Evolutionary conservation across 2,329 filamentous ascomycete species (phyloP), one percentile per base, ranked within the genome.

Genomic region (Amylocarpus encephaloides): DNA sequence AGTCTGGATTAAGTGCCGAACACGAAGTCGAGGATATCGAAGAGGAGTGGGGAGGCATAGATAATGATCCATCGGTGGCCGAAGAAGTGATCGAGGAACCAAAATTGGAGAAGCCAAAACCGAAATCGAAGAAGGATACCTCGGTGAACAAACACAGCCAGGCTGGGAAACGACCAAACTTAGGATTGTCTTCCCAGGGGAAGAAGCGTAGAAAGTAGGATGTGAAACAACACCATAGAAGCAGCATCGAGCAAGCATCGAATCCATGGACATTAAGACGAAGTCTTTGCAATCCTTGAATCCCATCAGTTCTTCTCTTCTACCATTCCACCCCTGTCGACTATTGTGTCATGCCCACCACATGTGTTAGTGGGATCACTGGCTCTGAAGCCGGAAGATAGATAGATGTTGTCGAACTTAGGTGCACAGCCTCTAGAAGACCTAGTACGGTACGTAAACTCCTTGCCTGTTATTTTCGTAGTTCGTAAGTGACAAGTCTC

Each of bases 181-280:
- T 56, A 22, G 48, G 36, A 12, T 32, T 41, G 19, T 47, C 36
- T 32, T 49, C 53, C 43, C 52, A 53, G 43, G 51, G 55, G 36
- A 59, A 56, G 45, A 53, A 54, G 39, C 53, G 50, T 38, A 46
- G 44, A 19, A 49, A 51, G 43, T 47, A 26, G 22, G 22, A 26
- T 26, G 7, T 26, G 22, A 26, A 26, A 26, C 7, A 7, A 26
- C 22, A 7, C 22, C 7, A 26, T 34, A 19, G 42, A 34, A 33
- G 33, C 26, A 5, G 33, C 16, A 11, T 44, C 13, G 18, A 34
- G 42, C 34, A 16, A 36, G 15, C 15, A 36, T 36, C 34, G 12
- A 13, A 36, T 36, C 34, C 34, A 36, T 36, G 34, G 34, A 36
- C 15, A 16, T 36, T 10, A 16, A 13, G 5, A 36, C 12, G 34